phyloP scores from a whole-genome alignment of 2,329 filamentous ascomycete genomes.

The Graphium sp. region DNA sequence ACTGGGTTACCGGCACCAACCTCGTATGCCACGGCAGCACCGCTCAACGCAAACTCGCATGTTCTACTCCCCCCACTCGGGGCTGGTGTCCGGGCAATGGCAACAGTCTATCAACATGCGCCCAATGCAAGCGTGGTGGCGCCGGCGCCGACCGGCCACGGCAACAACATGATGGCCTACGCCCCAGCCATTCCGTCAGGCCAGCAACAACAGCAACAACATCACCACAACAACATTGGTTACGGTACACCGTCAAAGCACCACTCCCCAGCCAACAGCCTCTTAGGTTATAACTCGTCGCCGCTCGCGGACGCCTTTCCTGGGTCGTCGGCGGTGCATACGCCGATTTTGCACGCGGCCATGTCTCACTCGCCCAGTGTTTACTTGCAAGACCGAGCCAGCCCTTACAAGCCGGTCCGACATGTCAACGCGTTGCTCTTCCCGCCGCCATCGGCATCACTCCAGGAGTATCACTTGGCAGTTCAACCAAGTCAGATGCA shows the following conservation, averaged over 20 bases:
- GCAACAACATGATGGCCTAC: no score
- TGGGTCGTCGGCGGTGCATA: constrained; percentile 32
- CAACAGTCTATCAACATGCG: constrained; percentile 42
- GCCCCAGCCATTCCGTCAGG: constrained; percentile 4
- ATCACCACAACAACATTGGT: constrained; percentile 13
- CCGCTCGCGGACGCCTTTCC: constrained; percentile 47
- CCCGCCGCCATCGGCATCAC: constrained; percentile 63
- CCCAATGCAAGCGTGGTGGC: constrained; percentile 8
- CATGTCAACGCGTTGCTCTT: constrained; percentile 83
- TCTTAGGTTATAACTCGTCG: constrained; percentile 46
- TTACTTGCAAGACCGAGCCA: constrained; percentile 75
- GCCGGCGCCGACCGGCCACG: constrained; percentile 4
- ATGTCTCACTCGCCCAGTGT: constrained; percentile 71
- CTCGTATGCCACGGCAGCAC: background rate
- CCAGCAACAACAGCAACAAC: constrained; percentile 3
- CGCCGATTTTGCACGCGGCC: constrained; percentile 41
- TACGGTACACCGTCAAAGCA: constrained; percentile 36
- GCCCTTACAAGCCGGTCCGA: constrained; percentile 82
- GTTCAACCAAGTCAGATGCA: constrained; percentile 60
- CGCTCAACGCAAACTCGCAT: constrained; percentile 5
- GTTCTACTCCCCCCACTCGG: constrained; percentile 48
- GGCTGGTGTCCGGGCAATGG: constrained; percentile 52
- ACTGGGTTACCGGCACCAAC: no score
- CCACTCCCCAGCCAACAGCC: constrained; percentile 30
- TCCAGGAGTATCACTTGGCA: constrained; percentile 54